Evolutionary conservation across 164 flowering plant species (phyloP).

Genomic region (Dillenia turbinata): DNA sequence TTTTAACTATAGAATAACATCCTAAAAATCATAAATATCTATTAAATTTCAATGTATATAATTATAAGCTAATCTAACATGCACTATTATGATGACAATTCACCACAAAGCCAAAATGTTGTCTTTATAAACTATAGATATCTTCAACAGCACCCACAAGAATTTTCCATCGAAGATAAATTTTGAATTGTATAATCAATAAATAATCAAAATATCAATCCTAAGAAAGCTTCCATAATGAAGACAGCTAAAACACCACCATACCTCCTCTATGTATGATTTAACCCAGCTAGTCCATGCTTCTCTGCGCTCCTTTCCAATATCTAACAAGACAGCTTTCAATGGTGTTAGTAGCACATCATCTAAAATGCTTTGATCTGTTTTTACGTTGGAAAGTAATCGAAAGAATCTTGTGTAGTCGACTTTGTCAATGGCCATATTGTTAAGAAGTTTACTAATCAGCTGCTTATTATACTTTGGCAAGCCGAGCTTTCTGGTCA

Average conservation of each 20-base stretch:
- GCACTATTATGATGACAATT: too few relatives aligned
- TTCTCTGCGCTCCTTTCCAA: slow-evolving; percentile 91
- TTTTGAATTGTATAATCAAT: too few relatives aligned
- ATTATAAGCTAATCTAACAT: too few relatives aligned
- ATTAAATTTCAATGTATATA: too few relatives aligned
- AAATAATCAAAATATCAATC: too few relatives aligned
- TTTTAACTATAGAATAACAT: too few relatives aligned
- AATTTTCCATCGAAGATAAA: too few relatives aligned
- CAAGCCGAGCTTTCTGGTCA: slow-evolving; percentile 86
- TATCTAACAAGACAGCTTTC: slow-evolving; percentile 88
- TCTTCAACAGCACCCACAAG: too few relatives aligned
- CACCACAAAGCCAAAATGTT: too few relatives aligned
- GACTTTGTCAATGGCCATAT: slow-evolving; percentile 84
- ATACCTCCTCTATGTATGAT: slow-evolving; percentile 80
- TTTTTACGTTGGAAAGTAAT: slow-evolving; percentile 74
- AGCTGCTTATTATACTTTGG: slow-evolving; percentile 88
- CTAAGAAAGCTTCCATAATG: too few relatives aligned
- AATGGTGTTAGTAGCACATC: slow-evolving; percentile 72
- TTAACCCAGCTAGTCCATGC: slow-evolving; percentile 96
- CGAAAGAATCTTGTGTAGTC: slow-evolving; percentile 99
- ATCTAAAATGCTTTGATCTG: slow-evolving; percentile 57
- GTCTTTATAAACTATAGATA: too few relatives aligned
- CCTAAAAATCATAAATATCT: too few relatives aligned
- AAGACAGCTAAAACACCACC: background rate
- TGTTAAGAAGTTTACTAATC: slow-evolving; percentile 79